Evolutionary conservation across 139 green algal species (phyloP), one percentile per base, ranked within the genome.

Genomic region (Raphidocelis subcapitata): DNA sequence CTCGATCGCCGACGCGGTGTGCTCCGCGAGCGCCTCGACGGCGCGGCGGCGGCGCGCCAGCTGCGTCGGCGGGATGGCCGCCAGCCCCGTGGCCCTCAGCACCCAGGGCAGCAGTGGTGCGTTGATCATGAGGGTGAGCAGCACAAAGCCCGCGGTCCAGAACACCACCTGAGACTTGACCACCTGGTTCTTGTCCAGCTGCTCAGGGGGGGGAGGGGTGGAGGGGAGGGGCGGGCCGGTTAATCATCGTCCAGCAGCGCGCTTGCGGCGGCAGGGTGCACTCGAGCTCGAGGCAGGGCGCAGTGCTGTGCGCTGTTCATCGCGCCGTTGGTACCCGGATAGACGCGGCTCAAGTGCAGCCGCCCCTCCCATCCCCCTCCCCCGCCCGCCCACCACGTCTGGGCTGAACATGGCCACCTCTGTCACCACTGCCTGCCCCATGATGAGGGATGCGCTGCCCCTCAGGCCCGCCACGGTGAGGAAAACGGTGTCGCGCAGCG

Each of bases 91-190:
- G 32, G 77, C 37, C 0, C 31, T 55, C 61, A 94, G 81, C 3
- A 93, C 74, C 18, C 57, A 71, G 12, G 76, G 78, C 37, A 94
- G 81, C 46, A 92, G 61, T 10, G 92, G 88, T 10, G 83, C 91
- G 72, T 97, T 97, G 75, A 97, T 86, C 33, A 94, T 21, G 52
- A 97, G 79, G 3, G 89, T 97, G 56, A 97, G 80, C 68, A 97
- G 72, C 79, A 96, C 89, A 77, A 95, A 95, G 35, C 88, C 85
- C 5, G 82, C 76, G 0, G 92, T 93, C 91, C 90, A 97, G 61
- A 97, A 79, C 23, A 86, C 79, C 67, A 86, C 85, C 76, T 85
- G 67, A 21, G 82, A 75, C 35, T 84, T 75, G 24, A 91, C 77
- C 16, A 76, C 63, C 74, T 81, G 80, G 26, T n/a, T 5, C 62